Evolutionary conservation across 768 basidiomycete genomes (phyloP), one percentile per base, ranked within the genome.

Genomic region (Rubroboletus satanas): DNA sequence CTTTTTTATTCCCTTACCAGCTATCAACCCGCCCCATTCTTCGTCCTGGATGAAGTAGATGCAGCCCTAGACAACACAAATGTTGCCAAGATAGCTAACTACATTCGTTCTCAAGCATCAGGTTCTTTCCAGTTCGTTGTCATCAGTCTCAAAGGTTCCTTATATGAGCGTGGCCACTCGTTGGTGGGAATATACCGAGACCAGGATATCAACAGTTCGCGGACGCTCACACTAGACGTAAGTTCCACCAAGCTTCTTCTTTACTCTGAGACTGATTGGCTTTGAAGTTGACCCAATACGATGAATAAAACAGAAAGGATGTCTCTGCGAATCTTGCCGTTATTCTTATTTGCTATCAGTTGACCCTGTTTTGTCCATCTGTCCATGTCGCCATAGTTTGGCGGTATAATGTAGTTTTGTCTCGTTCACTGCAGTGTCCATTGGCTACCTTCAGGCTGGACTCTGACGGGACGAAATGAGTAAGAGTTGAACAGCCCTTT

Each of bases 61-160:
- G 97, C 97, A 11, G 96, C 97, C 0, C 79, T 98, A 38, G 96
- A 98, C 74, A 96, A 98, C 69, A 97, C 94, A n/a, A 98, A 99
- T 61, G 96, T 98, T 4, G 90, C 92, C 36, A 93, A 94, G 68
- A 84, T 98, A 33, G 96, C 96, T 12, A 88, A 90, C 59, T 99
- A 98, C 66, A 94, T 97, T 61, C 83, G 90, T 3, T 74, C 80
- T 12, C 92, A 95, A 59, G 85, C 93, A 3, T 91, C 91, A 0
- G 82, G 86, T 43, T 71, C 77, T 2, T 96, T 98, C 79, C 95
- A 98, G 70, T 98, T 98, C 70, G 84, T 99, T 54, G 95, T 98
- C 52, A 99, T 99, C 76, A 94, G 93, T 68, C 77, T 98, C 69
- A 98, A 98, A 71, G 89, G 88, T 41, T 92, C 93, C 0, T 72